Evolutionary conservation across 2,329 filamentous ascomycete species (phyloP), one percentile per base, ranked within the genome.

Genomic region (Emydomyces testavorans): DNA sequence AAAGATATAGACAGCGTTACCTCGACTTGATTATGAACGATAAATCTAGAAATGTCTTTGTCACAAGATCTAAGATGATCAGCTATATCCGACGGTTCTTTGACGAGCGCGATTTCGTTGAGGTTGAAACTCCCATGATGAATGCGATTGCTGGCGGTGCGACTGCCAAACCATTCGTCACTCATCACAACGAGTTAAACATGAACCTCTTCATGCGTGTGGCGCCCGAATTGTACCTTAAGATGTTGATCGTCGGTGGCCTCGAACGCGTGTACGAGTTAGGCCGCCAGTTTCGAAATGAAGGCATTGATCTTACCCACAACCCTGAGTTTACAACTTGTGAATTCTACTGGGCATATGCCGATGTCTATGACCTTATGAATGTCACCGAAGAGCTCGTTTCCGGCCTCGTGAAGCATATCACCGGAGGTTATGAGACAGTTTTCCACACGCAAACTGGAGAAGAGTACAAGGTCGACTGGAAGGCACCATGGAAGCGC

Each of bases 21-120:
- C 79, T 98, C 45, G 92, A 98, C 67, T 74, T 98, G 58, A 92
- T 98, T 69, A 94, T 96, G 83, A 95, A 98, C 70, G 85, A 94
- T 61, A 76, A 76, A 53, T 86, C 84, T 38, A 80, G 88, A 48
- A 78, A 93, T 51, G 83, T 89, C 50, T 85, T 96, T 66, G 76
- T 87, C 60, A 88, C 85, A 32, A 79, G 92, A 48, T 80, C 86
- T 60, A 88, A 86, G 77, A 89, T 96, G 61, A 79, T 94, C 62
- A 80, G 78, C 52, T 95, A 87, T 64, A 83, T 98, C 56, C 85
- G 92, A 57, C 77, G 79, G 59, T 98, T 83, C 75, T 86, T 98
- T 58, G 85, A 95, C 60, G 78, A 82, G 57, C 77, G 83, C 46
- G 85, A 90, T 59, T 98, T 98, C 66, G 75, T 88, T 48, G 89